phyloP scores from a whole-genome alignment of 495 filamentous ascomycete genomes.

The Lepraria neglecta region DNA sequence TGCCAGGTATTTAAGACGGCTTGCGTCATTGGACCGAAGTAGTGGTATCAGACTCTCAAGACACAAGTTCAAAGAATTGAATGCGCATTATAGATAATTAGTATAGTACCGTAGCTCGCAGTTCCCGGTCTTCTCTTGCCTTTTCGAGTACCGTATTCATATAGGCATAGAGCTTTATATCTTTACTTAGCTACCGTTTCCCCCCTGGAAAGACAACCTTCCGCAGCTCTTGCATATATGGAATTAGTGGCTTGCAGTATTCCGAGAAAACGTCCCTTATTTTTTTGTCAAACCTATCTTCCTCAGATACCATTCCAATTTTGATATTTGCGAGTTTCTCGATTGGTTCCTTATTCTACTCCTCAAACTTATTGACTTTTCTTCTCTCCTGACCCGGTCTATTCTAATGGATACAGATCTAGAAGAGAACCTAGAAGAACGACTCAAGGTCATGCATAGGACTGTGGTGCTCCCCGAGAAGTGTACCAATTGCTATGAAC shows the following conservation, averaged over 20 bases:
- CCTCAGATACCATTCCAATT: slow-evolving; percentile 1
- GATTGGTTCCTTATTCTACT: slow-evolving; percentile 3
- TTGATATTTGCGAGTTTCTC: slow-evolving; percentile 1
- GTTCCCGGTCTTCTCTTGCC: slow-evolving; percentile 1
- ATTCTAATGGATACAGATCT: slow-evolving; percentile 42
- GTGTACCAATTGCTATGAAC: slow-evolving; percentile 33
- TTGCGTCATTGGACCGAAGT: too few species aligned
- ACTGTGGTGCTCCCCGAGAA: slow-evolving; percentile 29
- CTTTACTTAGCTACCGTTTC: background rate
- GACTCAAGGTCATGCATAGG: slow-evolving; percentile 43
- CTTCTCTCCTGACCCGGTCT: slow-evolving; percentile 18
- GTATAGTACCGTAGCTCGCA: too few species aligned
- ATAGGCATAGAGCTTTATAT: slow-evolving; percentile 10
- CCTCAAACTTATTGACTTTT: slow-evolving; percentile 4
- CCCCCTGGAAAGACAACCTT: slow-evolving; percentile 11
- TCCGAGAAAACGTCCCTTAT: slow-evolving; percentile 9
- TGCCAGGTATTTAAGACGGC: too few species aligned
- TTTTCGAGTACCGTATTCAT: slow-evolving; percentile 15
- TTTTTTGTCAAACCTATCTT: slow-evolving; percentile 1
- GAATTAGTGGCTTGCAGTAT: slow-evolving; percentile 16
- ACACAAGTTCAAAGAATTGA: too few species aligned
- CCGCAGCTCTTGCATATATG: slow-evolving; percentile 18
- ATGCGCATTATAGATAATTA: background rate
- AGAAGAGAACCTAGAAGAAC: slow-evolving; percentile 51
- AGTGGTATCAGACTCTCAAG: too few species aligned